These are phyloP conservation scores for Tricholoma terreum DNA, from an alignment of 768 basidiomycete genomes.

Conservation along the genomic window DNA sequence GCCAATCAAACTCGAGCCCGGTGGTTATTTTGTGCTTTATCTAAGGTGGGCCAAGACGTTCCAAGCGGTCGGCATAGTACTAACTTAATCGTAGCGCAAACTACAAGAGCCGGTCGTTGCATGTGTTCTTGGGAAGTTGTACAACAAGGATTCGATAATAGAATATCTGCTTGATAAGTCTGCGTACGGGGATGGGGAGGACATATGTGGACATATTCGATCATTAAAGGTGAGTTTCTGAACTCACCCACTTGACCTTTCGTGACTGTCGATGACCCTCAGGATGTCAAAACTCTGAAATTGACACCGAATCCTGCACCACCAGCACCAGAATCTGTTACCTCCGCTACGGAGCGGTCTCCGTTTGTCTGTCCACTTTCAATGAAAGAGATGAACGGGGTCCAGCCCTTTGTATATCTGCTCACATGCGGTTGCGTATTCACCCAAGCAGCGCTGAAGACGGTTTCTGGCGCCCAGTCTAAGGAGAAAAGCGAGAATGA, in stretches of 20 bases:
- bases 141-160: conserved; percentile 93
- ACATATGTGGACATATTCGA: conserved; percentile 86
- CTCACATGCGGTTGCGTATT: conserved; percentile 88
- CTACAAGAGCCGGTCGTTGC: conserved; percentile 88
- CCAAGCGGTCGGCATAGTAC: neutral
- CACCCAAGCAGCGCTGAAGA: conserved; percentile 77
- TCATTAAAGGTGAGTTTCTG: conserved; percentile 71
- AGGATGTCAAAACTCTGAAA: conserved; percentile 86
- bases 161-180: conserved; percentile 84
- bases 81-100: conserved; percentile 49
- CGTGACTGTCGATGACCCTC: neutral
- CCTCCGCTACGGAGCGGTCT: conserved; percentile 40
- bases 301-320: conserved; percentile 73
- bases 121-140: conserved; percentile 89
- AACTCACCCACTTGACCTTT: neutral
- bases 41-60: conserved; percentile 62
- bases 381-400: conserved; percentile 92
- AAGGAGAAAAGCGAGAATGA: conserved; percentile 4
- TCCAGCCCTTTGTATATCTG: conserved; percentile 84
- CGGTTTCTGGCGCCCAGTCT: conserved; percentile 39
- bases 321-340: conserved; percentile 37
- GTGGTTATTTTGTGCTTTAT: conserved; percentile 94
- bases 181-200: conserved; percentile 86
- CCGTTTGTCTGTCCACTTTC: conserved; percentile 91
- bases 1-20: conserved; percentile 83